phyloP scores from a whole-genome alignment of 78 protist genomes.

The Dictyostelium capitatum region DNA sequence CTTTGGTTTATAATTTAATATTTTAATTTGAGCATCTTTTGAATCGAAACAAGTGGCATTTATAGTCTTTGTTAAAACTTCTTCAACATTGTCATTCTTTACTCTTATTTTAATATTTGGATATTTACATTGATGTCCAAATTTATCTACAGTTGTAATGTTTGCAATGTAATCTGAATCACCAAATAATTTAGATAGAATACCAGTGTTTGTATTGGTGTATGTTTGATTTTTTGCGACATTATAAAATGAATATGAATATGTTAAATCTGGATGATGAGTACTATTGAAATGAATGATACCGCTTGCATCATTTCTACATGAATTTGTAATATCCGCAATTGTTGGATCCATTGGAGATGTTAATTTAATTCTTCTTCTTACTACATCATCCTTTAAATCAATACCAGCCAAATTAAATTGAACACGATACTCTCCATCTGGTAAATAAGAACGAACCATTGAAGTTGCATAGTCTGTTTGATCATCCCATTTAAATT shows the following conservation, averaged over 20 bases:
- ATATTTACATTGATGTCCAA: constrained; percentile 22
- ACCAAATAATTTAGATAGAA: not conserved
- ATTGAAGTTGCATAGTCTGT: not conserved
- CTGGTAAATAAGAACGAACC: not conserved
- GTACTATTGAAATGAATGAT: not conserved
- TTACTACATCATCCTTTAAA: not conserved
- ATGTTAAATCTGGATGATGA: constrained; percentile 22
- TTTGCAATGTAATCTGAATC: not conserved
- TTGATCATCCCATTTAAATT: constrained; percentile 38
- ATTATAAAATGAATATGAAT: not conserved
- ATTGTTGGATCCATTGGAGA: constrained; percentile 49
- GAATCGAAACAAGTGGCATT: constrained; percentile 26
- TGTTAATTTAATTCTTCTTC: not conserved
- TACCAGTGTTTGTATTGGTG: not conserved
- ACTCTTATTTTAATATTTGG: no score
- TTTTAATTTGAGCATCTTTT: constrained; percentile 33
- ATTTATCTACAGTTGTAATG: constrained; percentile 16
- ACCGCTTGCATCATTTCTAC: constrained; percentile 34
- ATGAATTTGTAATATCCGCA: not conserved
- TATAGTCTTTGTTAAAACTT: not conserved
- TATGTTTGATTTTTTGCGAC: not conserved
- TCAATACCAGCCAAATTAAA: not conserved
- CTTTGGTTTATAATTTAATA: constrained; percentile 12
- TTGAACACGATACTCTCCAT: not conserved
- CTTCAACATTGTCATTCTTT: not conserved